Conservation (phyloP, 768 basidiomycete genomes). For the Tricholoma sp. region DNA sequence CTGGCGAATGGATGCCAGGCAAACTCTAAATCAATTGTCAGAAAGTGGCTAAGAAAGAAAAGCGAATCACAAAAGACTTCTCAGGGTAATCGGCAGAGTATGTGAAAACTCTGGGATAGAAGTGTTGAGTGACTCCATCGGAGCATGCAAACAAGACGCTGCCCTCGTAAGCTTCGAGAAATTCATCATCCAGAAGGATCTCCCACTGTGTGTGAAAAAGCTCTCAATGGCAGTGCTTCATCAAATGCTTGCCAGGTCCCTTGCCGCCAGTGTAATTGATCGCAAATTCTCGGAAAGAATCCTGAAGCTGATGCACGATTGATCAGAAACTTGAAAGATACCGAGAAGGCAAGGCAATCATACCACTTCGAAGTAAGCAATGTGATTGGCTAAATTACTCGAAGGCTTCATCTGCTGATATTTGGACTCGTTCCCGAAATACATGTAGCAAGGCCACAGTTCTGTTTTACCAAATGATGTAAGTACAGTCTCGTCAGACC, state of each 20-base stretch:
- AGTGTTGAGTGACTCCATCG: neutral
- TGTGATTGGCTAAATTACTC: neutral
- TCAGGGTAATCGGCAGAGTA: conserved; percentile 33
- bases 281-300: neutral
- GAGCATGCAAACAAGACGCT: conserved; percentile 9
- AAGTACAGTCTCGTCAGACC: conserved; percentile 26
- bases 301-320: neutral
- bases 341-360: neutral
- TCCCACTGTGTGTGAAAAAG: conserved; percentile 1
- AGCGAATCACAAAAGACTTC: conserved; percentile 14
- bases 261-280: conserved; percentile 6
- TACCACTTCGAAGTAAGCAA: neutral
- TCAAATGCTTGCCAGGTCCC: neutral
- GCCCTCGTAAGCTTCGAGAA: conserved; percentile 17
- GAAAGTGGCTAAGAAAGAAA: neutral
- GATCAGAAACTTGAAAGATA: neutral
- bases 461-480: conserved; percentile 21
- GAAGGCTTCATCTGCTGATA: neutral
- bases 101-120: conserved; percentile 24
- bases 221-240: conserved; percentile 4
- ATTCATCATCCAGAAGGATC: conserved; percentile 1
- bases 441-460: conserved; percentile 20
- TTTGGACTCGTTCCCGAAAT: conserved; percentile 12
- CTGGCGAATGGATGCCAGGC: conserved; percentile 20
- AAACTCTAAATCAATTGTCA: conserved; percentile 10